Percentiles rank a stretch among this genome's conserved stretches.
Conservation (phyloP, 78 protist genomes). For the Bodo saltans region DNA sequence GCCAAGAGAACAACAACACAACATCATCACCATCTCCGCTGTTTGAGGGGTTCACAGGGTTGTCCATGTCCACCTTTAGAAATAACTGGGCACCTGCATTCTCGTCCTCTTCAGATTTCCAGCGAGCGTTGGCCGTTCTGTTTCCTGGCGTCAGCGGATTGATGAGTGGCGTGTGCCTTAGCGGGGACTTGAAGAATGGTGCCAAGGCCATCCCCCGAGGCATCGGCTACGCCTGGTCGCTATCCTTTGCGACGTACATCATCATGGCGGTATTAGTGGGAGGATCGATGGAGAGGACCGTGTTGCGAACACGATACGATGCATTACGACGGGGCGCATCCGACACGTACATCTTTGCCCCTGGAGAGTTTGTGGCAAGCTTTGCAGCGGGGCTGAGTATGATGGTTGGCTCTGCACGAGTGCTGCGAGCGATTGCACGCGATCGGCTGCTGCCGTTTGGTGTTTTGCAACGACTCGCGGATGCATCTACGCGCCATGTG, state of each 20-base stretch:
- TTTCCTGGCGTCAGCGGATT: slow-evolving; percentile 81
- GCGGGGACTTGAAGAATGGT: slow-evolving; percentile 59
- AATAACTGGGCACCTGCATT: slow-evolving; percentile 29
- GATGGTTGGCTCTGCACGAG: slow-evolving; percentile 55
- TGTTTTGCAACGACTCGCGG: background rate
- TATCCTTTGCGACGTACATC: slow-evolving; percentile 35
- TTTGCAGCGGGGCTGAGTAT: slow-evolving; percentile 46
- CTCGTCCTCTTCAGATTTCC: slow-evolving; percentile 19
- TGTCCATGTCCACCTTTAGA: background rate
- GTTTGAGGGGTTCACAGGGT: slow-evolving; percentile 34
- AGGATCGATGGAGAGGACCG: background rate
- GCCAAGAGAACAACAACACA: too few relatives aligned
- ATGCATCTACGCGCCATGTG: background rate
- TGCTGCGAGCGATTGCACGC: slow-evolving; percentile 53
- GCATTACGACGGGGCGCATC: background rate
- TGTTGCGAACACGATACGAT: background rate
- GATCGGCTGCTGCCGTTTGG: slow-evolving; percentile 55
- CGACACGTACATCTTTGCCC: background rate
- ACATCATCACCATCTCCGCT: too few relatives aligned
- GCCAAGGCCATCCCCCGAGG: slow-evolving; percentile 63
- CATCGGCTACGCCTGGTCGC: slow-evolving; percentile 30
- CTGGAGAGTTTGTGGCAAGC: slow-evolving; percentile 46
- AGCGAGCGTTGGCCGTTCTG: slow-evolving; percentile 49
- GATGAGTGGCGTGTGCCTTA: slow-evolving; percentile 62
- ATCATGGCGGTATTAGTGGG: background rate